A percentile compares a stretch with the other conserved stretches of the same genome.
phyloP scores from a whole-genome alignment of 1,139 yeast species.

The Yarrowia galli region DNA sequence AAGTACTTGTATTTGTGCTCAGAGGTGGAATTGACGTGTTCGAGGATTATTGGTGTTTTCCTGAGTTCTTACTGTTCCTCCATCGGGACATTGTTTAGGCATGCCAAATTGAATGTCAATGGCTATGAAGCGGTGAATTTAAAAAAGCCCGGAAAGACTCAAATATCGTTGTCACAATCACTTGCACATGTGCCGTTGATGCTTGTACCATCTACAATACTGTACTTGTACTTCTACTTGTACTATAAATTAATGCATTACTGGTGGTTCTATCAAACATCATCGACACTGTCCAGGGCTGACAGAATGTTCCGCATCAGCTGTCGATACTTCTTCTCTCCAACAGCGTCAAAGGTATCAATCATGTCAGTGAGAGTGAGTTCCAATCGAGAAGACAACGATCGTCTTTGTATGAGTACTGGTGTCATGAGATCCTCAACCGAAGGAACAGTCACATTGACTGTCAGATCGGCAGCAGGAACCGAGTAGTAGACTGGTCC shows the following conservation, averaged over 20 bases:
- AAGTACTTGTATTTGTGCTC: too few relatives aligned
- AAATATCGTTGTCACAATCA: too few relatives aligned
- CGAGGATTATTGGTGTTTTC: too few relatives aligned
- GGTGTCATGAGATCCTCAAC: background rate
- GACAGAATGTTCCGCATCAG: constrained; percentile 11
- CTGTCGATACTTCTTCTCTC: constrained; percentile 20
- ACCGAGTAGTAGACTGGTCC: constrained; percentile 28
- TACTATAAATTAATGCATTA: too few relatives aligned
- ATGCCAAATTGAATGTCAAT: background rate
- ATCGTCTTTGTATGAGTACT: background rate
- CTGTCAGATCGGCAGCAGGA: constrained; percentile 9
- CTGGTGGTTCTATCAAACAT: background rate
- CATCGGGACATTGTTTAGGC: too few relatives aligned
- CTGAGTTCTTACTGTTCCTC: too few relatives aligned
- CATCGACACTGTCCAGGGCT: constrained; percentile 1
- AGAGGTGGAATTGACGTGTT: too few relatives aligned
- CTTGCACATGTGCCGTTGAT: too few relatives aligned
- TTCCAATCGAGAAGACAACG: constrained; percentile 6
- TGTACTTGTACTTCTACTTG: too few relatives aligned
- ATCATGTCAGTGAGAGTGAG: constrained; percentile 24
- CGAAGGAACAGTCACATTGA: constrained; percentile 13
- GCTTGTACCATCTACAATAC: too few relatives aligned
- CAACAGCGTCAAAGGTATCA: constrained; percentile 19
- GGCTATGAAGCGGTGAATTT: background rate
- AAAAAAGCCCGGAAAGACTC: too few relatives aligned